Conservation (phyloP, 768 basidiomycete genomes). For the Baorangia bicolor region DNA sequence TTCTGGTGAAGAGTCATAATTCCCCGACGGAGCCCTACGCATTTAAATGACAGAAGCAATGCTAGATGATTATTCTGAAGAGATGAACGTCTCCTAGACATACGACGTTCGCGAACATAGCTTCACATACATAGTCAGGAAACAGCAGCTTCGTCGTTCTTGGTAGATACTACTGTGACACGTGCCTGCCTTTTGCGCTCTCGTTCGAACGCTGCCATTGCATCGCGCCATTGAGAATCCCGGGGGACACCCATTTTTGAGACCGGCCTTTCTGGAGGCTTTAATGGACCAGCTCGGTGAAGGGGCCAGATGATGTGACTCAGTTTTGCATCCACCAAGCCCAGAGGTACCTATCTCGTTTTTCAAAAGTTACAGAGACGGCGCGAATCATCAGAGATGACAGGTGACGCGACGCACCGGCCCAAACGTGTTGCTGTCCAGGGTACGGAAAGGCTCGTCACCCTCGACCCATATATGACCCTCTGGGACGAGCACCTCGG, state of each 20-base stretch:
- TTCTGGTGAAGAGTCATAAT: background rate
- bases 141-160: background rate
- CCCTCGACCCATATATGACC: conserved; percentile 78
- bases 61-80: background rate
- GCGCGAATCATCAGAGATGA: background rate
- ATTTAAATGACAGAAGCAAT: background rate
- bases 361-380: background rate
- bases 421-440: conserved; percentile 73
- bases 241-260: conserved; percentile 20
- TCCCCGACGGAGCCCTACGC: background rate
- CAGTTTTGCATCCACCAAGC: conserved; percentile 51
- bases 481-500: conserved; percentile 51
- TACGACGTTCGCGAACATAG: background rate
- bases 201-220: conserved; percentile 33
- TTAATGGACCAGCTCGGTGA: conserved; percentile 42
- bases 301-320: conserved; percentile 52
- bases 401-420: conserved; percentile 44
- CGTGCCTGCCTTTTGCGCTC: conserved; percentile 26
- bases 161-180: conserved; percentile 7
- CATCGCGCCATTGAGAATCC: conserved; percentile 23
- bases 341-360: conserved; percentile 38
- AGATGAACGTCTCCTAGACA: background rate
- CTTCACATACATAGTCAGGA: conserved; percentile 2
- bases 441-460: conserved; percentile 40
- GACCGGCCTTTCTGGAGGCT: conserved; percentile 20